A percentile compares a stretch with the other conserved stretches of the same genome.
Conservation (phyloP, 1,139 yeast genomes). For the Debaryomyces fabryi region DNA sequence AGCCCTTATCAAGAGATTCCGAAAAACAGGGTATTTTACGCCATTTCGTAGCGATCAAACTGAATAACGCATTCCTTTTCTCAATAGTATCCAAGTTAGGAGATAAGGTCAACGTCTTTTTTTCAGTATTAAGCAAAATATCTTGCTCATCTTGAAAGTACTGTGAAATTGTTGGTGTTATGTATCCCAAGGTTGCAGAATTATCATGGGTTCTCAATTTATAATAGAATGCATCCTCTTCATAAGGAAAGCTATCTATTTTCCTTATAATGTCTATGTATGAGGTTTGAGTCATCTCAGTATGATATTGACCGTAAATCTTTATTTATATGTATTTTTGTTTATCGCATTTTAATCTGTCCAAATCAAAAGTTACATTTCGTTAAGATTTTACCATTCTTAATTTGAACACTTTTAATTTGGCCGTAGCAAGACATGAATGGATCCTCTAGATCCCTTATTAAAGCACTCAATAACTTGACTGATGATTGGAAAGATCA, state of each 20-base stretch:
- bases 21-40: slow-evolving; percentile 38
- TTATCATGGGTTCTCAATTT: slow-evolving; percentile 55
- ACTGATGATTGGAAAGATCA: slow-evolving; percentile 33
- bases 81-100: slow-evolving; percentile 45
- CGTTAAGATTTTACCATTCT: not conserved
- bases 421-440: slow-evolving; percentile 21
- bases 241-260: slow-evolving; percentile 56
- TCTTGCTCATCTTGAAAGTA: slow-evolving; percentile 31
- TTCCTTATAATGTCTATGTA: slow-evolving; percentile 30
- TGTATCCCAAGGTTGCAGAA: slow-evolving; percentile 49
- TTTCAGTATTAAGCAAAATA: slow-evolving; percentile 36
- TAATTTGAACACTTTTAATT: not conserved
- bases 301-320: not conserved
- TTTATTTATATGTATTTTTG: not conserved
- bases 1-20: slow-evolving; percentile 57
- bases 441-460: slow-evolving; percentile 39
- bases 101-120: slow-evolving; percentile 39
- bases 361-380: not conserved
- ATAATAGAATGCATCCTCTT: slow-evolving; percentile 29
- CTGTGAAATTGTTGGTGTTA: slow-evolving; percentile 50
- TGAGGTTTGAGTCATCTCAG: slow-evolving; percentile 8
- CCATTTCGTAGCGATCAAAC: slow-evolving; percentile 47
- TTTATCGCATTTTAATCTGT: not conserved
- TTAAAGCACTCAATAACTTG: slow-evolving; percentile 31
- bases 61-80: slow-evolving; percentile 49